Percentiles rank a stretch among this genome's conserved stretches.
These are phyloP conservation scores for Coemansia biformis DNA, from an alignment of 192 early-diverging fungal species.

Conservation along the genomic window DNA sequence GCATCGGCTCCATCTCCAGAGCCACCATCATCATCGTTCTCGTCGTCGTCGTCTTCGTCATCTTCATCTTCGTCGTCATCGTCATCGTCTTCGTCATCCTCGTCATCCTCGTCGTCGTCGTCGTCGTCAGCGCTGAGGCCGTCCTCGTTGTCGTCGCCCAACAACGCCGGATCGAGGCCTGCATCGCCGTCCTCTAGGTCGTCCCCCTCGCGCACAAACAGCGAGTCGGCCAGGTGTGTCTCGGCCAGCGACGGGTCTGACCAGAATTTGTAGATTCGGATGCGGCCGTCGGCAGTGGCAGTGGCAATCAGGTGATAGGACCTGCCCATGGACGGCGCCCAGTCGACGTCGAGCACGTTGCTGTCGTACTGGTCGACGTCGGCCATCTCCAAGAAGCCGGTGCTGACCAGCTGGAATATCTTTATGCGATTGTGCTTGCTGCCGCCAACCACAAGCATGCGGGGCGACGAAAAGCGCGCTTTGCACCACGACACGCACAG, in stretches of 20 bases:
- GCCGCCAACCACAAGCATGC: conserved; percentile 78
- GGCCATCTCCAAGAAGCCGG: conserved; percentile 43
- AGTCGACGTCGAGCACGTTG: conserved; percentile 52
- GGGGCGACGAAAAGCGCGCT: conserved; percentile 64
- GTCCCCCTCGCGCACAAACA: conserved; percentile 38
- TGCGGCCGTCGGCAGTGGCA: conserved; percentile 38
- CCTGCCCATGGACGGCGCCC: conserved; percentile 54
- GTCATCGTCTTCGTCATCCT: conserved; percentile 15
- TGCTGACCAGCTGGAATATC: conserved; percentile 42
- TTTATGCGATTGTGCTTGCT: conserved; percentile 73
- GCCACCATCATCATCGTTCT: conserved; percentile 4
- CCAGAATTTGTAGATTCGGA: conserved; percentile 52
- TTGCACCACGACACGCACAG: conserved; percentile 87
- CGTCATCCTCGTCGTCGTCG: conserved; percentile 5
- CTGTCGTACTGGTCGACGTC: conserved; percentile 51
- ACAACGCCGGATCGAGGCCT: neutral
- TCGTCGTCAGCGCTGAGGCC: conserved; percentile 10
- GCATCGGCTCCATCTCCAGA: conserved; percentile 5
- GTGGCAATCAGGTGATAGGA: conserved; percentile 53
- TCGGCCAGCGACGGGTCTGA: conserved; percentile 23
- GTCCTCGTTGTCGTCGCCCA: neutral
- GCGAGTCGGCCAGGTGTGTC: conserved; percentile 17
- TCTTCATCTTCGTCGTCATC: conserved; percentile 6
- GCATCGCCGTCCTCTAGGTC: conserved; percentile 2
- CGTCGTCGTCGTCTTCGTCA: conserved; percentile 17